Conservation (phyloP, 228 moss, liverwort and hornwort genomes). For the Sphagnum fallax region DNA sequence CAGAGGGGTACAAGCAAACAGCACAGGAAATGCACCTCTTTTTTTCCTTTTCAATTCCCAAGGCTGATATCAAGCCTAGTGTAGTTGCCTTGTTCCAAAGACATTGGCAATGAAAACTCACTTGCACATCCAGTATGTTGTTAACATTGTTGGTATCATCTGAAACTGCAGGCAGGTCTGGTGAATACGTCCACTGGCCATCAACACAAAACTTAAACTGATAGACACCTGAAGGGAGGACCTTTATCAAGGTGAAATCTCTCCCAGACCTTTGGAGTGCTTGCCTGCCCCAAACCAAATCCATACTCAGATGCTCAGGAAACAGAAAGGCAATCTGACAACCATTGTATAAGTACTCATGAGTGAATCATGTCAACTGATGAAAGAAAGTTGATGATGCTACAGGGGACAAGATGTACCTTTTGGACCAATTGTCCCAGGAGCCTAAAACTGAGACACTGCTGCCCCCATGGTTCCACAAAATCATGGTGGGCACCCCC, state of each 20-base stretch:
- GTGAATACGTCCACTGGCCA: conserved; percentile 73
- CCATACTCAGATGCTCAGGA: no score
- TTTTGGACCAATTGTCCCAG: conserved; percentile 92
- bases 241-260: conserved; percentile 84
- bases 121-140: conserved; percentile 94
- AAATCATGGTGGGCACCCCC: conserved; percentile 89
- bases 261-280: conserved; percentile 84
- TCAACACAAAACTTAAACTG: conserved; percentile 85
- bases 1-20: no score
- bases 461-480: conserved; percentile 90
- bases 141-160: conserved; percentile 61
- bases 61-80: neutral
- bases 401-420: conserved; percentile 20
- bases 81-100: neutral
- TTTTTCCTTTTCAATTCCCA: neutral
- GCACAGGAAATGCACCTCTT: no score
- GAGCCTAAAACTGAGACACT: conserved; percentile 84
- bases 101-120: conserved; percentile 18
- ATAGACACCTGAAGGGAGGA: conserved; percentile 89
- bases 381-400: no score
- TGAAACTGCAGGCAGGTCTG: conserved; percentile 48
- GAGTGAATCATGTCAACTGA: no score
- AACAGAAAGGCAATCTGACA: no score
- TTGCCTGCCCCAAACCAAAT: conserved; percentile 33
- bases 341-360: no score